Base-by-base conservation (phyloP, 345 rosid species). In the Noccaea caerulescens region DNA sequence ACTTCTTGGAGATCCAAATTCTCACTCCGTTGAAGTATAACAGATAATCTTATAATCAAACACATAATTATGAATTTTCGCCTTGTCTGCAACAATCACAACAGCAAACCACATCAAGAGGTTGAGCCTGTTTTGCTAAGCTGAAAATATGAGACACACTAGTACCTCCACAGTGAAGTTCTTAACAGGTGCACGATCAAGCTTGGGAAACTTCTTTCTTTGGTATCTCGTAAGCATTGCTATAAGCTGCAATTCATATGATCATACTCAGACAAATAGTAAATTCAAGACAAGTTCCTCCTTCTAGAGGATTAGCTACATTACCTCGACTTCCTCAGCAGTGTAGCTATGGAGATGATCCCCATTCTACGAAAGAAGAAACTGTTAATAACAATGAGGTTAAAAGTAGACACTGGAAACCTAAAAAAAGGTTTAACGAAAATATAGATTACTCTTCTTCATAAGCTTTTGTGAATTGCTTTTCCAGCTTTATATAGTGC, bases 151-250 rank as follows among this genome's bases (percentile, higher is more conserved):
- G 42, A 72, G 46, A 69, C 47, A n/a, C 8, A 58, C 10, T 71
- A 54, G 10, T 71, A 89, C 91, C 83, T 84, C 74, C 66, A 76
- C 82, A 54, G 80, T 39, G 30, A 82, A 77, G 44, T 69, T 74
- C 63, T 69, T 69, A 58, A 82, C 47, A 34, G 84, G 80, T 62
- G 66, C 47, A 59, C 59, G 72, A 52, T 75, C 75, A 55, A 73
- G 70, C 73, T 82, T 79, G 6, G 88, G 95, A 67, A 84, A 81
- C 68, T 86, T 89, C 76, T 86, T 89, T 72, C 92, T 75, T 56
- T 89, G 92, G 80, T 84, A 79, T 81, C 81, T 84, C 47, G 82
- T 71, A 39, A 89, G 92, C 50, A 85, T 47, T 11, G 90, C 90
- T 63, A 89, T 83, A 71, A 87, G 55, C 96, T 89, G 79, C 33